Percentiles rank a stretch among this genome's conserved stretches.
Conservation (phyloP, 108 stramenopile species). For the Conticribra weissflogii region DNA sequence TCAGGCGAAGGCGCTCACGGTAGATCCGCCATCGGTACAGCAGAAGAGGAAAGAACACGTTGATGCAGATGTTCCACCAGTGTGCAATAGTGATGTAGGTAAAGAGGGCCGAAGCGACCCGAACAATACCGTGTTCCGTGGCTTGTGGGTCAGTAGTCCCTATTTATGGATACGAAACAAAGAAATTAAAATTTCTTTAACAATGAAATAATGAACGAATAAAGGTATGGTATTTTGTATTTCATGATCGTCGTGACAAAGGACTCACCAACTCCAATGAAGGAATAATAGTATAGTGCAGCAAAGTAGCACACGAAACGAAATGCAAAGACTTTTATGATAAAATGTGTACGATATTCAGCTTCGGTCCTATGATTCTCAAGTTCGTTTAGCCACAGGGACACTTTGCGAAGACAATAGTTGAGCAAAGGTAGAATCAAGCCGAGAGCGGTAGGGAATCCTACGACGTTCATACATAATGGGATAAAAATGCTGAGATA, state of each 20-base stretch:
- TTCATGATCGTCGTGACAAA: no score
- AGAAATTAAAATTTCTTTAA: no score
- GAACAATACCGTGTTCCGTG: constrained; percentile 82
- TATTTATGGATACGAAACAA: no score
- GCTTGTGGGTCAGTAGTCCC: constrained; percentile 41
- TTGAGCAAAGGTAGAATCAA: constrained; percentile 86
- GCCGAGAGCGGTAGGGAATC: constrained; percentile 83
- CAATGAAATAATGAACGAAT: no score
- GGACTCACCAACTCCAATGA: constrained; percentile 55
- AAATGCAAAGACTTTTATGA: constrained; percentile 98
- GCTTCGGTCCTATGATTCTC: constrained; percentile 97
- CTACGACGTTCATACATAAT: no score
- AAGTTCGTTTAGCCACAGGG: constrained; percentile 82
- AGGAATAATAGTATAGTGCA: constrained; percentile 95
- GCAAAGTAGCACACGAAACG: constrained; percentile 98
- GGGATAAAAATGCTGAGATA: no score
- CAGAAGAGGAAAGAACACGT: constrained; percentile 80
- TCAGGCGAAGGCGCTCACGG: constrained; percentile 51
- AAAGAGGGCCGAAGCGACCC: constrained; percentile 79
- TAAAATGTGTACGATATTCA: constrained; percentile 90
- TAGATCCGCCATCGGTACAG: constrained; percentile 66
- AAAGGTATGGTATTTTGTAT: no score
- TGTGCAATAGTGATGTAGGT: constrained; percentile 86
- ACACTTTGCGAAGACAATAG: constrained; percentile 76
- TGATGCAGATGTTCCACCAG: constrained; percentile 87